Evolutionary conservation across 176 grass and related monocot genomes (phyloP).

Genomic region (Saccharum spontaneum): DNA sequence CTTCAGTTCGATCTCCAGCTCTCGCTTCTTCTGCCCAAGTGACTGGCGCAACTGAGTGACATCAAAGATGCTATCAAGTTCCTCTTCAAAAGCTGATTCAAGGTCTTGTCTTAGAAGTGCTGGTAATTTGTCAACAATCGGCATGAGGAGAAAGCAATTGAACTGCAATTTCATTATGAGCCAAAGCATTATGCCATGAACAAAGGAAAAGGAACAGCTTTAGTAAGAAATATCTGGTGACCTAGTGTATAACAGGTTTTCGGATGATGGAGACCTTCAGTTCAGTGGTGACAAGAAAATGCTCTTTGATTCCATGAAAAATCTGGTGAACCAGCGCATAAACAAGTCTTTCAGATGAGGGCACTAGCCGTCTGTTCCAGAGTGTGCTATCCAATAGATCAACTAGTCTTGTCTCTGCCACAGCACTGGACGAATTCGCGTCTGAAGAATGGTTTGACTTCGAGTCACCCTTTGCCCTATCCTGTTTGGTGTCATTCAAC

Average conservation of each 20-base stretch:
- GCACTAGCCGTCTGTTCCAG: conserved; percentile 84
- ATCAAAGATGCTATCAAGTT: conserved; percentile 75
- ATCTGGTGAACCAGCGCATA: conserved; percentile 92
- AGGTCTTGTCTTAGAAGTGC: conserved; percentile 85
- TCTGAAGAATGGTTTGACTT: conserved; percentile 58
- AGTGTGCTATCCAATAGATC: conserved; percentile 86
- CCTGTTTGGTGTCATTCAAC: conserved; percentile 47
- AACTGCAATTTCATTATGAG: conserved; percentile 54
- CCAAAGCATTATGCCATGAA: neutral
- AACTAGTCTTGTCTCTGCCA: conserved; percentile 63
- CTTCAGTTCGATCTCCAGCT: conserved; percentile 75
- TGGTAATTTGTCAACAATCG: conserved; percentile 87
- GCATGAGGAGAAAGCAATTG: conserved; percentile 98
- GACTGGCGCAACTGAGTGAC: conserved; percentile 63
- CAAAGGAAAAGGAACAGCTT: neutral
- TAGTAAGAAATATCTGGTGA: conserved; percentile 67
- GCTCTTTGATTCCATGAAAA: conserved; percentile 95
- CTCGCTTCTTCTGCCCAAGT: conserved; percentile 63
- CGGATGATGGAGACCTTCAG: conserved; percentile 68
- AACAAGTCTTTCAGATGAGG: conserved; percentile 85
- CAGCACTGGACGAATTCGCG: conserved; percentile 38
- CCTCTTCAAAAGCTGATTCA: conserved; percentile 69
- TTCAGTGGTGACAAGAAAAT: conserved; percentile 92
- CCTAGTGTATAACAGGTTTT: conserved; percentile 55
- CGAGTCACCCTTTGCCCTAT: conserved; percentile 50